Conservation (phyloP, 1,284 basidiomycete species). For the Phaffia rhodozyma region DNA sequence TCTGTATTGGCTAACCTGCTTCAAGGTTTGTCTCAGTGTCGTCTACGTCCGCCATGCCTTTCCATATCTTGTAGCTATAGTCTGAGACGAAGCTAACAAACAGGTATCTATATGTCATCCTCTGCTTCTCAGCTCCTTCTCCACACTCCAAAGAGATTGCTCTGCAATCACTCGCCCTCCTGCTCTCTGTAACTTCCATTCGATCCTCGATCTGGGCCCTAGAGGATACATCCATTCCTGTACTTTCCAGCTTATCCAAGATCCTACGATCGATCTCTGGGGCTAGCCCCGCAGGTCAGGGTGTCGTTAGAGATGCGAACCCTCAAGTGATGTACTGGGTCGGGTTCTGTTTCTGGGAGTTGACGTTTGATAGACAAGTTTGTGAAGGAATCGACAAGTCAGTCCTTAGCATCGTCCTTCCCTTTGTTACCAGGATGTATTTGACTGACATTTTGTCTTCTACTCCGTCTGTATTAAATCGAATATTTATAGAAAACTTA, state of each 20-base stretch:
- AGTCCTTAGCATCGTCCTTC: conserved; percentile 15
- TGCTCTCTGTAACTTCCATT: conserved; percentile 9
- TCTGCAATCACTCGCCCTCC: conserved; percentile 12
- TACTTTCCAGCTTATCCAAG: conserved; percentile 51
- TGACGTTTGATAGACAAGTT: conserved; percentile 77
- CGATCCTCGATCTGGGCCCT: conserved; percentile 8
- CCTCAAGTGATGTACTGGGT: conserved; percentile 96
- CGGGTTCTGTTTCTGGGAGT: conserved; percentile 82
- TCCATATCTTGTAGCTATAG: not conserved
- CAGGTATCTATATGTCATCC: not conserved
- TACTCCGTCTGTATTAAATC: not conserved
- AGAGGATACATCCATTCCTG: not conserved
- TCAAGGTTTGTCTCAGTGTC: too few species aligned
- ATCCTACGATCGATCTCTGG: conserved; percentile 53
- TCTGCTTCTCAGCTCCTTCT: not conserved
- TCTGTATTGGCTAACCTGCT: too few species aligned
- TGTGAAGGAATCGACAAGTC: conserved; percentile 73
- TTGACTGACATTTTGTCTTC: not conserved
- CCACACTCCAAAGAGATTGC: conserved; percentile 11
- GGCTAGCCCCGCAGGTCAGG: conserved; percentile 7
- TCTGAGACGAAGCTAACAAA: too few species aligned
- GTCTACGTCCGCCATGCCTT: conserved; percentile 9
- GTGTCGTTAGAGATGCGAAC: conserved; percentile 16
- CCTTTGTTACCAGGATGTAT: not conserved
- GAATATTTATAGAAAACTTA: conserved; percentile 53